Percentiles rank a stretch among this genome's conserved stretches.
phyloP scores from a whole-genome alignment of 108 stramenopile species.

The Pseudonitzschia pungens region DNA sequence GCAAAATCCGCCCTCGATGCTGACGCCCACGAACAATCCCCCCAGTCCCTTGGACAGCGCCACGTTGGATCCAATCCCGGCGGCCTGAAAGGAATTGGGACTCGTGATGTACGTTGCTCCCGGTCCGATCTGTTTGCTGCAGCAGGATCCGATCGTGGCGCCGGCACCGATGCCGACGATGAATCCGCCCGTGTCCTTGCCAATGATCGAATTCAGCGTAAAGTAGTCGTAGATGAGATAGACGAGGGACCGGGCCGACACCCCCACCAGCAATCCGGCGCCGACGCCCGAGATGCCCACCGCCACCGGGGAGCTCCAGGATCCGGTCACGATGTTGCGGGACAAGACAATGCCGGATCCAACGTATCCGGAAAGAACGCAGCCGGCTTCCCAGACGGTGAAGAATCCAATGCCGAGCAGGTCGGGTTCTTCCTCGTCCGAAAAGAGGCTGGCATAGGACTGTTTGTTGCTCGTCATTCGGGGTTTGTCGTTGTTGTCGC shows the following conservation, averaged over 20 bases:
- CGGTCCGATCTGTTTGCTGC: background rate
- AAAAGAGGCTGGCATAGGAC: conserved; percentile 15
- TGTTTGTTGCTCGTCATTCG: background rate
- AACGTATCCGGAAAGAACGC: conserved; percentile 63
- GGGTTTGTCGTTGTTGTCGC: background rate
- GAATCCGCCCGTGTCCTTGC: conserved; percentile 8
- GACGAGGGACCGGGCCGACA: conserved; percentile 12
- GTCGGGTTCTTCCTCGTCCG: conserved; percentile 5
- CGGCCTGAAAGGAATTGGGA: conserved; percentile 2
- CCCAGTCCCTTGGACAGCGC: conserved; percentile 22
- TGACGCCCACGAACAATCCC: conserved; percentile 19
- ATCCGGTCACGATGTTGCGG: conserved; percentile 40
- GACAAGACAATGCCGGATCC: conserved; percentile 74
- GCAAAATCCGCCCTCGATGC: conserved; percentile 28
- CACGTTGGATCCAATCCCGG: conserved; percentile 18
- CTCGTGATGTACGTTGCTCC: conserved; percentile 4
- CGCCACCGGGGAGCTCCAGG: conserved; percentile 76
- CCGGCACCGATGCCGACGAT: conserved; percentile 17
- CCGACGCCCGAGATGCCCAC: conserved; percentile 42
- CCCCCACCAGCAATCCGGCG: conserved; percentile 23
- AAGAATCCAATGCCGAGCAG: conserved; percentile 34
- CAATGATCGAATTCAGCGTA: conserved; percentile 24
- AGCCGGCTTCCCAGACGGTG: conserved; percentile 75
- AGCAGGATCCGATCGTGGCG: background rate
- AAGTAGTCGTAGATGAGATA: conserved; percentile 27